Conservation (phyloP, 2,329 filamentous ascomycete species). For the Mollisia scopiformis region DNA sequence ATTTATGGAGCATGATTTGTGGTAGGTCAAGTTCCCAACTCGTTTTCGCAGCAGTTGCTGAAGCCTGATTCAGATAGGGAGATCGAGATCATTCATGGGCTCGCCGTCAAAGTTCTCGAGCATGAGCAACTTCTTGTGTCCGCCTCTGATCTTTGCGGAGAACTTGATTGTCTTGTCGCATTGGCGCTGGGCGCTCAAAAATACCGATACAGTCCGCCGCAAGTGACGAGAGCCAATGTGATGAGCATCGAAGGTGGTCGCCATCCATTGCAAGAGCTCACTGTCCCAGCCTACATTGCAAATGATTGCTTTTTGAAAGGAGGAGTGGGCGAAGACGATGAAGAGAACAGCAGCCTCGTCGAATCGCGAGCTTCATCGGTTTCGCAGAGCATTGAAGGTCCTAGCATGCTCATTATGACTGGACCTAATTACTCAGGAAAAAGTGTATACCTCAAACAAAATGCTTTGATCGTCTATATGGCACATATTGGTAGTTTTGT, state of each 20-base stretch:
- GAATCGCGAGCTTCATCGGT: conserved; percentile 2
- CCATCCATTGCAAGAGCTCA: conserved; percentile 85
- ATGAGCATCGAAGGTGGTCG: conserved; percentile 78
- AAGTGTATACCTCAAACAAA: conserved; percentile 92
- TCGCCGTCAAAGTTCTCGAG: conserved; percentile 72
- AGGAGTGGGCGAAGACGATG: conserved; percentile 47
- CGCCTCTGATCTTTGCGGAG: conserved; percentile 81
- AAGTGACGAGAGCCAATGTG: conserved; percentile 69
- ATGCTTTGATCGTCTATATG: conserved; percentile 87
- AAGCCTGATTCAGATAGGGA: conserved; percentile 67
- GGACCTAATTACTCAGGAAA: conserved; percentile 98
- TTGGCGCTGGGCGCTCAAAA: conserved; percentile 76
- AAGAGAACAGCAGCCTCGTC: conserved; percentile 3
- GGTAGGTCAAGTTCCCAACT: conserved; percentile 51
- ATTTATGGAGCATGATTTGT: conserved; percentile 82
- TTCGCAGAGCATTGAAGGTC: conserved; percentile 38
- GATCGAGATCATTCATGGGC: conserved; percentile 81
- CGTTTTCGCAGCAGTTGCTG: neutral
- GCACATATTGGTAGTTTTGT: conserved; percentile 94
- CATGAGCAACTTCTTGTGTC: conserved; percentile 66
- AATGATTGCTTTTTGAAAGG: conserved; percentile 77
- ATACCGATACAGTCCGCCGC: conserved; percentile 72
- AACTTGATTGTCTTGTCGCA: conserved; percentile 84
- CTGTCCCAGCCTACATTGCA: conserved; percentile 77
- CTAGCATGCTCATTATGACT: conserved; percentile 80